Base-by-base conservation (phyloP, 768 basidiomycete genomes). In the Trametes meyenii region DNA sequence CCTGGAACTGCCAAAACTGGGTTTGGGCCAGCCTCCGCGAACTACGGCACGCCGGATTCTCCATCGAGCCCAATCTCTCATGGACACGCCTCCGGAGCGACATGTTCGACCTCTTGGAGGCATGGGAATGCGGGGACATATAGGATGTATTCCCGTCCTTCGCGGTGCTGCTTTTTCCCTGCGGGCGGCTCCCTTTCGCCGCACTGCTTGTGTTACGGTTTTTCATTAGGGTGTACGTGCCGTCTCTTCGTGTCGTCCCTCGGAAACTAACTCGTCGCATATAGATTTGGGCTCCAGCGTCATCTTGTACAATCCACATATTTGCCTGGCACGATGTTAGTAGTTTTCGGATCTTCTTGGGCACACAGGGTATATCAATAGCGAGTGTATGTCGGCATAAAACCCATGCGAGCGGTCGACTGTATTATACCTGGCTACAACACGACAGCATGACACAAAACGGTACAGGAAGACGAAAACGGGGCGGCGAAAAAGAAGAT, bases 1-100 rank as follows among this genome's bases (percentile, higher is more conserved):
- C 50, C 6, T 68, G 67, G 67, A 66, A 64, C 29, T 63, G 67
- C 49, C 67, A 67, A 43, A 65, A 62, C 43, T 67, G 66, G 66
- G 63, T 67, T 19, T 65, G 59, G 64, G 43, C 49, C 13, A 53
- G 50, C 36, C 26, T 67, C 21, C 67, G 61, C 21, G 62, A 58
- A 24, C 61, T 65, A 12, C 50, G 61, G 29, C 51, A 60, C 23
- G 39, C 55, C 12, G 61, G 61, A 35, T 55, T 56, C 48, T 44
- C 55, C n/a, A 61, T 58, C 45, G 35, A 46, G 17, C 38, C 49
- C 45, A 50, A 36, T 16, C 46, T 65, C 36, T 54, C 64, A 11
- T 65, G 58, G 64, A 21, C 55, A 5, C 24, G 44, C 12, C 61
- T 66, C 13, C 50, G 40, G 26, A 45, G 44, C 44, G 51, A 55